Evolutionary conservation across 176 grass and related monocot species (phyloP).

Genomic region (Aegilops speltoides): DNA sequence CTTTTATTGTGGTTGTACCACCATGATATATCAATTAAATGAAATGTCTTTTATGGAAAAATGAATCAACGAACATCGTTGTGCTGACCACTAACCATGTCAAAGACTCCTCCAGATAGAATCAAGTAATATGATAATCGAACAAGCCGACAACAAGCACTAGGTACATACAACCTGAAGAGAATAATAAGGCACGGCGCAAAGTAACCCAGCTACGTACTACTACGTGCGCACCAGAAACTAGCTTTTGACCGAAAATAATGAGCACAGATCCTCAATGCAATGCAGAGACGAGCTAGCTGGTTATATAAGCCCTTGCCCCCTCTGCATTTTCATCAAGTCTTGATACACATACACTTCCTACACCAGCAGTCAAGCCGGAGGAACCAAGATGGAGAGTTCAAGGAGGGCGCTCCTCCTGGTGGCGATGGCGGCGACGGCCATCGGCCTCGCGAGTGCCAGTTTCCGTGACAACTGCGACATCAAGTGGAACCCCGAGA

Average conservation of each 20-base stretch:
- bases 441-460: slow-evolving; percentile 16
- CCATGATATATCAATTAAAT: no score
- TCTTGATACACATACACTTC: neutral
- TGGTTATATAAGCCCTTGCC: slow-evolving; percentile 6
- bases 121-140: neutral
- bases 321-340: neutral
- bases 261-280: neutral
- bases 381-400: slow-evolving; percentile 5
- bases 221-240: slow-evolving; percentile 8
- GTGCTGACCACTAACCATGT: no score
- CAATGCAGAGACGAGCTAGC: neutral
- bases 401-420: neutral
- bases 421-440: neutral
- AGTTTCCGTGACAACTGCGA: slow-evolving; percentile 37
- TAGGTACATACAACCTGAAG: neutral
- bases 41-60: no score
- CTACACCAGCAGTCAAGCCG: neutral
- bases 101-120: no score
- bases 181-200: neutral
- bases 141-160: slow-evolving; percentile 34
- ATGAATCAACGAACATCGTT: no score
- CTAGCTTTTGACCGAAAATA: neutral
- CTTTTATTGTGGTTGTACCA: no score
- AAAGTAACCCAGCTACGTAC: neutral
- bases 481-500: slow-evolving; percentile 45